phyloP scores from a whole-genome alignment of 1,139 yeast genomes.

The Kodamaea sp. region DNA sequence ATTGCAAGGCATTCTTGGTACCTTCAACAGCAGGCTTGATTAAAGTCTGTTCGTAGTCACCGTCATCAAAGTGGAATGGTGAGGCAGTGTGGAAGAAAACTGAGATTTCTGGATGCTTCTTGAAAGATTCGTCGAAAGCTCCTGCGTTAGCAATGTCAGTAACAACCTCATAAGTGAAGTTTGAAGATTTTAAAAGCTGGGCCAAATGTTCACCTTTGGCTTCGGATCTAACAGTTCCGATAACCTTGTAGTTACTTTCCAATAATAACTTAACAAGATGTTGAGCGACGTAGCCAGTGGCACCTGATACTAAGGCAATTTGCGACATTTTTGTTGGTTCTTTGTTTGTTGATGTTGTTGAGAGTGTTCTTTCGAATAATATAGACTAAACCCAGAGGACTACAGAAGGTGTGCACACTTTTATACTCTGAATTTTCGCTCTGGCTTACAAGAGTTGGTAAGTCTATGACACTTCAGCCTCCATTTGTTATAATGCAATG shows the following conservation, averaged over 20 bases:
- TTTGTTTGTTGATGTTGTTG: too few relatives aligned
- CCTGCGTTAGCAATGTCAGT: constrained; percentile 27
- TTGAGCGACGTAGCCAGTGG: constrained; percentile 41
- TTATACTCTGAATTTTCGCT: too few relatives aligned
- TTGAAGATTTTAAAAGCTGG: constrained; percentile 16
- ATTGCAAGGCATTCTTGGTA: constrained; percentile 24
- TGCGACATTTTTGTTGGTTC: too few relatives aligned
- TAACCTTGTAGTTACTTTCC: constrained; percentile 29
- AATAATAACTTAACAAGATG: constrained; percentile 22
- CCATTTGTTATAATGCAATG: too few relatives aligned
- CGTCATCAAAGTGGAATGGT: constrained; percentile 8
- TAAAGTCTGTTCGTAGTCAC: constrained; percentile 9
- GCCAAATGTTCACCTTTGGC: constrained; percentile 32
- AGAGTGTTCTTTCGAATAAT: too few relatives aligned
- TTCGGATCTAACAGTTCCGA: constrained; percentile 38
- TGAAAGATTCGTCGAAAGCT: constrained; percentile 32
- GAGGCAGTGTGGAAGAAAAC: constrained; percentile 16
- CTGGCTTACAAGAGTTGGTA: too few relatives aligned
- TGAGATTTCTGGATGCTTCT: constrained; percentile 28
- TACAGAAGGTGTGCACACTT: too few relatives aligned
- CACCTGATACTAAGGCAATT: constrained; percentile 40
- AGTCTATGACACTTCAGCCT: too few relatives aligned
- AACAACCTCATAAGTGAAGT: constrained; percentile 30
- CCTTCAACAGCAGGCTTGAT: constrained; percentile 22
- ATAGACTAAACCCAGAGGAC: too few relatives aligned